phyloP scores from a whole-genome alignment of 768 basidiomycete species.

The Amanita molliuscula region DNA sequence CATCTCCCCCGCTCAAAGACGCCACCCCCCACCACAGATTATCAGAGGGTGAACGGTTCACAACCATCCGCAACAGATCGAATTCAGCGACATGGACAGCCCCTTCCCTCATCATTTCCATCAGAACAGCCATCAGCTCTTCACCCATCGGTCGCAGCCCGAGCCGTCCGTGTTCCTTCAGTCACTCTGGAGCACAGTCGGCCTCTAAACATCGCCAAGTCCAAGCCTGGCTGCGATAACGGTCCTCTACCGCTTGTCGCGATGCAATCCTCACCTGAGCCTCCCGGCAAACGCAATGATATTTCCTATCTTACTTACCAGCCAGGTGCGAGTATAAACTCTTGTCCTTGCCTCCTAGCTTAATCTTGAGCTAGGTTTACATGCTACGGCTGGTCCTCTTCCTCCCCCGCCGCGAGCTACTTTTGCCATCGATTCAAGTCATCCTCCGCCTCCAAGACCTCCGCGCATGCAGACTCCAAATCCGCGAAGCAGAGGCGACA shows the following conservation, averaged over 20 bases:
- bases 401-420: constrained; percentile 58
- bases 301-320: constrained; percentile 50
- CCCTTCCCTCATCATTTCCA: not conserved
- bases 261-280: constrained; percentile 10
- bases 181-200: constrained; percentile 29
- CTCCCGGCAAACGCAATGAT: constrained; percentile 10
- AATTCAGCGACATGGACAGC: not conserved
- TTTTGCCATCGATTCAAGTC: constrained; percentile 34
- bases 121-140: not conserved
- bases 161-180: constrained; percentile 45
- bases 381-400: constrained; percentile 65
- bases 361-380: constrained; percentile 27
- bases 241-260: constrained; percentile 2
- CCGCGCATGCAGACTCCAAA: constrained; percentile 51
- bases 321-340: constrained; percentile 31
- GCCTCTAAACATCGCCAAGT: not conserved
- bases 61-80: not conserved
- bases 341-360: not conserved
- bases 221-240: not conserved
- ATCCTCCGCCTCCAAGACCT: constrained; percentile 48
- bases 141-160: constrained; percentile 47
- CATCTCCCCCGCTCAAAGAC: constrained; percentile 21
- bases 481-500: constrained; percentile 33
- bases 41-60: not conserved
- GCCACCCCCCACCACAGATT: not conserved